Evolutionary conservation across 1,139 yeast genomes (phyloP).

Genomic region (Protomyces inundatus): DNA sequence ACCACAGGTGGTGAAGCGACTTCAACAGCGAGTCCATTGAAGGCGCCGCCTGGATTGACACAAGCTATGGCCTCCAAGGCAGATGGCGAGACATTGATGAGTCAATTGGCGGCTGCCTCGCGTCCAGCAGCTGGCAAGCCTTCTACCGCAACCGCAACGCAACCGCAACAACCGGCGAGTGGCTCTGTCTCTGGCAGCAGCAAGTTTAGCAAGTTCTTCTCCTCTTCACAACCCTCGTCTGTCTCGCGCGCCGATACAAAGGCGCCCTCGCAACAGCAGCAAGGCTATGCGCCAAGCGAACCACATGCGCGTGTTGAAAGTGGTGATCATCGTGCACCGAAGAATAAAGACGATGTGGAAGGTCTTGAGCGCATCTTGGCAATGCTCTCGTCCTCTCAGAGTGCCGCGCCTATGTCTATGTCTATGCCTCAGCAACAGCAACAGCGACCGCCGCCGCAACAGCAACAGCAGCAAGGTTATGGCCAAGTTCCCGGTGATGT

Average conservation of each 20-base stretch:
- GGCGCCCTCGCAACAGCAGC: neutral
- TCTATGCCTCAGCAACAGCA: neutral
- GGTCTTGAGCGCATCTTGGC: constrained; percentile 24
- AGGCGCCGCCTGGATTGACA: constrained; percentile 8
- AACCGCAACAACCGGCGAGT: neutral
- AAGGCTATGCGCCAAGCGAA: neutral
- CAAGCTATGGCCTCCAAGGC: neutral
- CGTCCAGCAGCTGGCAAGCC: neutral
- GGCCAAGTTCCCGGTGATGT: neutral
- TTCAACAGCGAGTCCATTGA: neutral
- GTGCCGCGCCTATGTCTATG: neutral
- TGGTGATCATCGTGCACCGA: neutral
- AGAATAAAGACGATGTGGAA: constrained; percentile 20
- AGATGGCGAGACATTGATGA: neutral
- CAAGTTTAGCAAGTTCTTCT: constrained; percentile 19
- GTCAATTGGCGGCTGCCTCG: neutral
- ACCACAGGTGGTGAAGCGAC: too few species aligned
- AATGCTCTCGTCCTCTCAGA: constrained; percentile 12
- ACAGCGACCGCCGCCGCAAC: neutral
- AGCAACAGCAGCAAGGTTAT: neutral
- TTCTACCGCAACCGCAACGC: neutral
- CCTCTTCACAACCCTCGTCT: neutral
- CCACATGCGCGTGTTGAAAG: neutral
- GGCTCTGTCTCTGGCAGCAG: neutral
- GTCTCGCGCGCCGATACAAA: neutral